phyloP scores from a whole-genome alignment of 176 grass and related monocot genomes.

The Rhipidocladum racemiflorum region DNA sequence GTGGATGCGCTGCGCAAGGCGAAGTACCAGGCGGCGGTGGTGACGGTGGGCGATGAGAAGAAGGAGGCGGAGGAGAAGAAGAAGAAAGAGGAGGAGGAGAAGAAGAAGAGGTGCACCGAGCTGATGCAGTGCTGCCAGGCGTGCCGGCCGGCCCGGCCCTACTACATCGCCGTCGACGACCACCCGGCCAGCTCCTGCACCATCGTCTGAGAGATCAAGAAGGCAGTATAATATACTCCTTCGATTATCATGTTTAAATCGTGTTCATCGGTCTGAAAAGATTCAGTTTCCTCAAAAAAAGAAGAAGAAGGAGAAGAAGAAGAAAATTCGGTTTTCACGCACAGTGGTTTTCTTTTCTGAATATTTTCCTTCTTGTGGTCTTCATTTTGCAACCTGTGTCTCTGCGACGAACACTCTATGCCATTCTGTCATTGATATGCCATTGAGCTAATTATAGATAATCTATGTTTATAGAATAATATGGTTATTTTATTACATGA shows the following conservation, averaged over 20 bases:
- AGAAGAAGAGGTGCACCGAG: neutral
- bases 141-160: slow-evolving; percentile 32
- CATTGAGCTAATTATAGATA: too few relatives aligned
- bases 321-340: neutral
- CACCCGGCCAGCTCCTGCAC: slow-evolving; percentile 24
- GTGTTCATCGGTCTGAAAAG: neutral
- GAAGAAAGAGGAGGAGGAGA: slow-evolving; percentile 40
- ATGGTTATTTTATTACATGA: too few relatives aligned
- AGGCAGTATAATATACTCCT: neutral
- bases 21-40: slow-evolving; percentile 38
- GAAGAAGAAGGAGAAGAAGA: fast-evolving
- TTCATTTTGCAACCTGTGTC: neutral
- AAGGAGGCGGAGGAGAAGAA: slow-evolving; percentile 47
- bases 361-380: slow-evolving; percentile 14
- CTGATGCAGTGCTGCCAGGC: neutral
- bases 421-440: too few relatives aligned
- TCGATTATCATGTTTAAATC: neutral
- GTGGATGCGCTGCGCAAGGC: slow-evolving; percentile 45
- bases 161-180: slow-evolving; percentile 41
- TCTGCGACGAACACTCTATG: neutral
- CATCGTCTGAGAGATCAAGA: slow-evolving; percentile 25
- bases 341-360: neutral
- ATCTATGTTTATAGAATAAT: too few relatives aligned
- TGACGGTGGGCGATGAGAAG: slow-evolving; percentile 50
- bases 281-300: neutral